These are phyloP conservation scores for Aphanomyces astaci DNA, from an alignment of 352 stramenopile genomes.

Conservation along the genomic window DNA sequence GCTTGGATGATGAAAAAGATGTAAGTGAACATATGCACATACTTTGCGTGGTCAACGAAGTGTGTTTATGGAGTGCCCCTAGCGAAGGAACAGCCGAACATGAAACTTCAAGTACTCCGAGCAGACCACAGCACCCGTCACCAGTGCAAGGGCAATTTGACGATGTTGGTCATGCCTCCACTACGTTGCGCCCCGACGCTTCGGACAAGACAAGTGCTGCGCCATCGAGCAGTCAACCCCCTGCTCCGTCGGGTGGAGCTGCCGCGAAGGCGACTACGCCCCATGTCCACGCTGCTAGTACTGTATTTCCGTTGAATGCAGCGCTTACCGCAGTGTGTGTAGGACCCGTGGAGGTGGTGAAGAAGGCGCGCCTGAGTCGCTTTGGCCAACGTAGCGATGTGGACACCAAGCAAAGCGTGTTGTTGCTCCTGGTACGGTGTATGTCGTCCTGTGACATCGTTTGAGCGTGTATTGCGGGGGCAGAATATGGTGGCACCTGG, in stretches of 20 bases:
- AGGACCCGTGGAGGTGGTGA: neutral
- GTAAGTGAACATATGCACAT: conserved; percentile 26
- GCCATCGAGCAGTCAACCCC: too few species aligned
- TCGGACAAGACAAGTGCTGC: too few species aligned
- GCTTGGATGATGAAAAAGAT: conserved; percentile 91
- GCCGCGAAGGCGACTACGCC: neutral
- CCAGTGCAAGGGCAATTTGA: conserved; percentile 1
- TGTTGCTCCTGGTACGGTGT: conserved; percentile 20
- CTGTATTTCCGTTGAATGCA: too few species aligned
- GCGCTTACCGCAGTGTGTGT: neutral
- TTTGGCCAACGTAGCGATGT: conserved; percentile 8
- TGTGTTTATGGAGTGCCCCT: too few species aligned
- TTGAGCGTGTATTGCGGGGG: neutral
- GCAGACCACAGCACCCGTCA: neutral
- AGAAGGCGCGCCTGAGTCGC: neutral
- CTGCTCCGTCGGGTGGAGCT: neutral
- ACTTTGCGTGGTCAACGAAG: too few species aligned
- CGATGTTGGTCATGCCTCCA: neutral
- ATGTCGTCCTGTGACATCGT: neutral
- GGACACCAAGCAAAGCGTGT: conserved; percentile 25
- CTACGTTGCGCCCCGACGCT: neutral
- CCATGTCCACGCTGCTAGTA: too few species aligned
- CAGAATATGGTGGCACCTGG: conserved; percentile 88
- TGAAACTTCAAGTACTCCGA: conserved; percentile 18
- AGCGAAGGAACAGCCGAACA: neutral